Percentiles rank a stretch among this genome's conserved stretches.
Evolutionary conservation across 495 filamentous ascomycete species (phyloP).

Genomic region (Lepidopterella palustris): DNA sequence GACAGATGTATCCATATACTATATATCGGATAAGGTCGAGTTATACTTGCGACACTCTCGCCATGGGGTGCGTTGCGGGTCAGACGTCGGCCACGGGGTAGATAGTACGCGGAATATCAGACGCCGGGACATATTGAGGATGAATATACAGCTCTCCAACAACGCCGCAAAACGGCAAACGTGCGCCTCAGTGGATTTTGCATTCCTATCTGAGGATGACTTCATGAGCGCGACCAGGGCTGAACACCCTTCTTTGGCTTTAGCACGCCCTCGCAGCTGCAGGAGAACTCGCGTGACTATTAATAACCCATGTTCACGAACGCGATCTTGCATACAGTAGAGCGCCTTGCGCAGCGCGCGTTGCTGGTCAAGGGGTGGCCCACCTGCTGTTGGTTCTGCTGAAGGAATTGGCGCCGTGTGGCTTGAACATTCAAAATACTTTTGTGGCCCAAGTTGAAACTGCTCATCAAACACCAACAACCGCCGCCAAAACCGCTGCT

Average conservation of each 20-base stretch:
- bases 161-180: too few species aligned
- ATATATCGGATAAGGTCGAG: not conserved
- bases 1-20: constrained; percentile 1
- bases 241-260: not conserved
- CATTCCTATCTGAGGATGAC: not conserved
- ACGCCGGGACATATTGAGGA: too few species aligned
- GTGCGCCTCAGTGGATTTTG: too few species aligned
- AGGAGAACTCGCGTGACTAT: constrained; percentile 23
- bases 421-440: not conserved
- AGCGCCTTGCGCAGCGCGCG: too few species aligned
- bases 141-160: too few species aligned
- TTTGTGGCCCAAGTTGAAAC: constrained; percentile 14
- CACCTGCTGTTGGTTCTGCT: not conserved
- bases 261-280: not conserved
- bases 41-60: constrained; percentile 20
- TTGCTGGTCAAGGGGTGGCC: not conserved
- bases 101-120: too few species aligned
- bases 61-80: not conserved
- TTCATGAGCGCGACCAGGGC: constrained; percentile 1
- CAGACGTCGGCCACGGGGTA: too few species aligned
- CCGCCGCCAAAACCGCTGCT: not conserved
- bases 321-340: constrained; percentile 12
- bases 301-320: constrained; percentile 9
- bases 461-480: constrained; percentile 15
- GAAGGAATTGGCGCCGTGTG: constrained; percentile 6